Conservation (phyloP, 148 eudicot genomes). For the Suaeda aralocaspica region DNA sequence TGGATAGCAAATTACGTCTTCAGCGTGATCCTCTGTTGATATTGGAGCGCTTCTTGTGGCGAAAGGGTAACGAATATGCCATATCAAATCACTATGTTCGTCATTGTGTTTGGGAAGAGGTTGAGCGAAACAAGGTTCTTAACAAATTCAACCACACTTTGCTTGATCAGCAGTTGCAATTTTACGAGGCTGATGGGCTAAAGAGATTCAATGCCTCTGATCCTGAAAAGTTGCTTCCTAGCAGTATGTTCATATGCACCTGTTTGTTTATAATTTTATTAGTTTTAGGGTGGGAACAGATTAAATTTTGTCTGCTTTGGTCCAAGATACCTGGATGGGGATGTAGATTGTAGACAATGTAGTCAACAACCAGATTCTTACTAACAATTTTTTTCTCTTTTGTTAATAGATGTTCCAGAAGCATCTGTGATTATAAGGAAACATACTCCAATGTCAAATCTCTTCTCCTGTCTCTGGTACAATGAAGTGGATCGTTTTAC, state of each 20-base stretch:
- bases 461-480: conserved; percentile 98
- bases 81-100: conserved; percentile 99
- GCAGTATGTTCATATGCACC: conserved; percentile 60
- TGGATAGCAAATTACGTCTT: conserved; percentile 95
- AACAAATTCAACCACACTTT: conserved; percentile 88
- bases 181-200: conserved; percentile 91
- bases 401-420: conserved; percentile 92
- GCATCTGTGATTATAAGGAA: conserved; percentile 94
- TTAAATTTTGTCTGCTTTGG: background rate
- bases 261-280: background rate
- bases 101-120: conserved; percentile 99
- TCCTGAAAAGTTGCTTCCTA: conserved; percentile 73
- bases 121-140: conserved; percentile 89
- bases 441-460: conserved; percentile 97
- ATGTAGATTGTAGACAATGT: too few species aligned
- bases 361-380: background rate
- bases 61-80: conserved; percentile 87
- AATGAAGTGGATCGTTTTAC: conserved; percentile 97
- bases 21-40: conserved; percentile 85
- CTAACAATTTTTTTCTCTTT: conserved; percentile 14
- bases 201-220: conserved; percentile 81
- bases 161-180: conserved; percentile 87
- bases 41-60: conserved; percentile 83
- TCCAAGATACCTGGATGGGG: conserved; percentile 7
- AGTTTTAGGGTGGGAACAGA: background rate